Evolutionary conservation across 257 asterid genomes (phyloP), one percentile per base, ranked within the genome.

Genomic region (Scutellaria baicalensis): DNA sequence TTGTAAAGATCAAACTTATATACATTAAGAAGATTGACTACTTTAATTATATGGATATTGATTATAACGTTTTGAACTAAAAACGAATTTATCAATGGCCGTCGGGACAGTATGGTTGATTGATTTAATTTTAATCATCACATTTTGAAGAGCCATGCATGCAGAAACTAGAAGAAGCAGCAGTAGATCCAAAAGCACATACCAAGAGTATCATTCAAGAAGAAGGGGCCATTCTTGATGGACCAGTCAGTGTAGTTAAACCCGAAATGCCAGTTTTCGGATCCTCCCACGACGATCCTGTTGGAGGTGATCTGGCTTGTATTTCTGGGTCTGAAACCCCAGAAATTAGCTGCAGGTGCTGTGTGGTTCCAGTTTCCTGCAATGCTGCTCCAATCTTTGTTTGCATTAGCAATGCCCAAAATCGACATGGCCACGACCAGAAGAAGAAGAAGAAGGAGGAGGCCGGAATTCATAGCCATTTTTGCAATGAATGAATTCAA

Each of bases 171-270:
- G 27, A 23, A 7, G 35, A 40, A 6, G n/a, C n/a, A n/a, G n/a
- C n/a, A n/a, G 10, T 6, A 10, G 11, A 27, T 8, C 0, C 42
- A 35, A 8, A 18, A 27, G 5, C 47, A 16, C 4, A 0, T 84
- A 88, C 93, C 95, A 6, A 88, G 23, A 6, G 80, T 75, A 45
- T 90, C 97, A 1, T 83, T 86, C 58, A 88, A 52, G 84, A 78
- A 88, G 54, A 90, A 86, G 38, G 95, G 95, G 0, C 75, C 84
- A 43, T 31, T 81, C 63, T 74, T 81, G 71, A 73, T 77, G 16
- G 93, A 81, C 97, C 97, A 90, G 12, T 83, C 85, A 3, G 89
- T 80, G 75, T 90, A 90, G 44, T 90, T 86, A 31, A 77, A 84
- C 21, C 93, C 95, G 39, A 81, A 90, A 5, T 21, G 92, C 97